Percentiles rank a stretch among this genome's conserved stretches.
Evolutionary conservation across 164 flowering plant genomes (phyloP).

Genomic region (Nymphaea thermarum): DNA sequence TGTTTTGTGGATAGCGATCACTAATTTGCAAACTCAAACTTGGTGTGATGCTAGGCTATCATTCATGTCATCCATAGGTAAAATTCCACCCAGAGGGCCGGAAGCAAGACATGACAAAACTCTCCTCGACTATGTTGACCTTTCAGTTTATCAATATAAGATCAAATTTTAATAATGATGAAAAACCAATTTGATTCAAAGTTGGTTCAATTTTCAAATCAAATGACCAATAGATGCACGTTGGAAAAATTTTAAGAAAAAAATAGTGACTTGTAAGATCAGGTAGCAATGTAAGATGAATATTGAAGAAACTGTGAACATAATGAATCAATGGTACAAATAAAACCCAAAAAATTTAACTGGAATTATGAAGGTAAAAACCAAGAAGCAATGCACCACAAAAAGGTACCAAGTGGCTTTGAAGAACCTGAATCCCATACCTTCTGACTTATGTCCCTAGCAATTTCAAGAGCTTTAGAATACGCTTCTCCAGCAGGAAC

Average conservation of each 20-base stretch:
- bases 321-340: too few relatives aligned
- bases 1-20: too few relatives aligned
- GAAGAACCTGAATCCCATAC: constrained; percentile 15
- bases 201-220: too few relatives aligned
- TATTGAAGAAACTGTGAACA: not conserved
- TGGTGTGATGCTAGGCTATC: too few relatives aligned
- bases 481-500: constrained; percentile 74
- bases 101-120: too few relatives aligned
- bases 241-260: not conserved
- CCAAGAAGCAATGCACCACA: not conserved
- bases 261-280: not conserved
- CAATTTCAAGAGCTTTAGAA: constrained; percentile 77
- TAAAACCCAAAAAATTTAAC: not conserved
- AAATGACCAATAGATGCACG: not conserved
- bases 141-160: too few relatives aligned
- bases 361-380: not conserved
- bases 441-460: constrained; percentile 72
- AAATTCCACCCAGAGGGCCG: too few relatives aligned
- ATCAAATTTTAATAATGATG: too few relatives aligned
- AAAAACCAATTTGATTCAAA: too few relatives aligned
- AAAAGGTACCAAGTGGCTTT: not conserved
- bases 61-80: too few relatives aligned
- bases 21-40: too few relatives aligned
- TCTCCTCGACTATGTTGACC: too few relatives aligned
- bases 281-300: not conserved